These are phyloP conservation scores for Colletotrichum lini DNA, from an alignment of 2,329 filamentous ascomycete species.

Conservation along the genomic window DNA sequence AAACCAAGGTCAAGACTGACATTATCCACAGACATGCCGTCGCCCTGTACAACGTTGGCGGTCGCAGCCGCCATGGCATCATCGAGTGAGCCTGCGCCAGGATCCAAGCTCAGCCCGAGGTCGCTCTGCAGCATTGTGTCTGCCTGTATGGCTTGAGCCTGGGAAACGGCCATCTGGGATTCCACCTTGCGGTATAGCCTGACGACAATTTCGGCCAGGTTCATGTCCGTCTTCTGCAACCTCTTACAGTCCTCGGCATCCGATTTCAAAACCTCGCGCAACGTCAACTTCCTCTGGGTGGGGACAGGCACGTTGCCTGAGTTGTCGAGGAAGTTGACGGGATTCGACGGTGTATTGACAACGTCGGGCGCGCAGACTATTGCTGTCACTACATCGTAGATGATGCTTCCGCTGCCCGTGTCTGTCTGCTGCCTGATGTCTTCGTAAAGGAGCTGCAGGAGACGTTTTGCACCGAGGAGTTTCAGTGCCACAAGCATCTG, in stretches of 20 bases:
- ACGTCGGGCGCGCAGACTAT: constrained; percentile 78
- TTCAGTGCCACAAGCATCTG: constrained; percentile 74
- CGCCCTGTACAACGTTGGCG: constrained; percentile 51
- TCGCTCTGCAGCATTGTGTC: constrained; percentile 60
- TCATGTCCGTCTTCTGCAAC: constrained; percentile 69
- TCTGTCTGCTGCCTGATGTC: constrained; percentile 76
- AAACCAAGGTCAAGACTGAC: constrained; percentile 64
- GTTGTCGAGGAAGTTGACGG: constrained; percentile 52
- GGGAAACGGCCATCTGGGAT: constrained; percentile 68
- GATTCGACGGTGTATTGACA: constrained; percentile 58
- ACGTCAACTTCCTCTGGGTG: constrained; percentile 65
- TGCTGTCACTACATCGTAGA: constrained; percentile 78
- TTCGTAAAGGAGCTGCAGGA: constrained; percentile 75
- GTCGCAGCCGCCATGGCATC: constrained; percentile 60
- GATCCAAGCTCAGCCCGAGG: constrained; percentile 58
- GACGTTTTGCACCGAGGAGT: constrained; percentile 72
- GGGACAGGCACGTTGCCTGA: constrained; percentile 53
- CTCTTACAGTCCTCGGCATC: constrained; percentile 71
- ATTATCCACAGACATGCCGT: constrained; percentile 57
- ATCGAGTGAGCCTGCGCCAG: constrained; percentile 50
- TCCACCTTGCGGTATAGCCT: constrained; percentile 76
- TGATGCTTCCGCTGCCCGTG: constrained; percentile 70
- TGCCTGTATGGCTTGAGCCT: constrained; percentile 52
- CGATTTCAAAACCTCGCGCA: constrained; percentile 72
- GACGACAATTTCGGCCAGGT: constrained; percentile 72